Percentiles rank a stretch among this genome's conserved stretches.
These are phyloP conservation scores for Antitrichia curtipendula DNA, from an alignment of 225 moss, liverwort and hornwort genomes.

Conservation along the genomic window DNA sequence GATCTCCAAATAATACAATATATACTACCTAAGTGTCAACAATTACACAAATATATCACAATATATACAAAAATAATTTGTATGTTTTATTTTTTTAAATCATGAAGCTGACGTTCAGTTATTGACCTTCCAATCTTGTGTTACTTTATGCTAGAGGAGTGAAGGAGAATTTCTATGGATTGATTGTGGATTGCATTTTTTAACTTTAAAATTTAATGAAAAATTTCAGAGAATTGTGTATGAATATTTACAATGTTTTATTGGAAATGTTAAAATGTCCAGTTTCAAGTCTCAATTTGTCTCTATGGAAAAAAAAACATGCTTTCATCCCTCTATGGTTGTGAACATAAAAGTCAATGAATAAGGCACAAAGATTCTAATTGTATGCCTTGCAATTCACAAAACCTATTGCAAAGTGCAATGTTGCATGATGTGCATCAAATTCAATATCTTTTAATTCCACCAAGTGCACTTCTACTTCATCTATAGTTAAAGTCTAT, in stretches of 20 bases:
- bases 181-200: not conserved
- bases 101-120: not conserved
- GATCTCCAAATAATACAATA: not conserved
- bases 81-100: not conserved
- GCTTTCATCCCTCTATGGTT: fast-evolving
- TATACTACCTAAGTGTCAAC: not conserved
- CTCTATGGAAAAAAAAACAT: fast-evolving
- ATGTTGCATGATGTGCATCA: fast-evolving
- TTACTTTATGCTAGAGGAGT: fast-evolving
- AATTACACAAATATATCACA: not conserved
- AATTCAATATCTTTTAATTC: fast-evolving
- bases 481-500: not conserved
- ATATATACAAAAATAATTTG: not conserved
- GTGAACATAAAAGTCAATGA: not conserved
- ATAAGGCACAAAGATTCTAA: not conserved
- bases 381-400: not conserved
- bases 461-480: not conserved
- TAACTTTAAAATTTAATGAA: not conserved
- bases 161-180: not conserved
- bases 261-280: not conserved
- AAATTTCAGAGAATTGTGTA: too few species aligned
- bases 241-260: not conserved
- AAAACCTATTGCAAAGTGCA: not conserved
- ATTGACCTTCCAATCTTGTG: not conserved
- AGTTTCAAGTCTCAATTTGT: not conserved